Conservation (phyloP, 352 stramenopile species). For the Phytophthora sansomeana region DNA sequence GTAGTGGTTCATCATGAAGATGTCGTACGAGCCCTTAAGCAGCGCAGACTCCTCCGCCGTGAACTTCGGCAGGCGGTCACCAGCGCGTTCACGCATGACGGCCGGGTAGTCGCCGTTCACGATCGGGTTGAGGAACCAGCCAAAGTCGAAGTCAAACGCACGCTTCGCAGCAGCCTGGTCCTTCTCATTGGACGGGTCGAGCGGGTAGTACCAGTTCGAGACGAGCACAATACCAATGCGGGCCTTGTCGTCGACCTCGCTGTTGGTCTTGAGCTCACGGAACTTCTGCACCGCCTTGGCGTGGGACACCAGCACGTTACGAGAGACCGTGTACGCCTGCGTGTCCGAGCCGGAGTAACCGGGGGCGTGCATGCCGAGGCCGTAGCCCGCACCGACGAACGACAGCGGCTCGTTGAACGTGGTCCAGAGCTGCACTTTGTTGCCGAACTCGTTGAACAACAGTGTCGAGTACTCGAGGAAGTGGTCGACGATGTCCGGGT, state of each 20-base stretch:
- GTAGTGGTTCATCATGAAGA: constrained; percentile 98
- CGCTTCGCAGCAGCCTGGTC: constrained; percentile 77
- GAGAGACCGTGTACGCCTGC: constrained; percentile 62
- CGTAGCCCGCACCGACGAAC: constrained; percentile 84
- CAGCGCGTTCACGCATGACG: constrained; percentile 88
- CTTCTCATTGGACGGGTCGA: constrained; percentile 60
- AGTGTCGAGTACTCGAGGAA: constrained; percentile 89
- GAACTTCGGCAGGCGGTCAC: constrained; percentile 88
- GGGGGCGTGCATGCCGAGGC: constrained; percentile 64
- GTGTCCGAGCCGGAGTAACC: constrained; percentile 48
- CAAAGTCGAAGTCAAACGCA: constrained; percentile 91
- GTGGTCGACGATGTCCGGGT: constrained; percentile 54
- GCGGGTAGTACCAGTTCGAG: constrained; percentile 80
- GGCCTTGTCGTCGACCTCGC: constrained; percentile 51
- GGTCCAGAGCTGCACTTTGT: constrained; percentile 93
- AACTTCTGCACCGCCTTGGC: constrained; percentile 90
- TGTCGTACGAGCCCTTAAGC: constrained; percentile 90
- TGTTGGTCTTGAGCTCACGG: constrained; percentile 46
- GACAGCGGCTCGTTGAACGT: constrained; percentile 95
- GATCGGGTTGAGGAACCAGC: constrained; percentile 94
- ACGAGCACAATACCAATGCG: constrained; percentile 94
- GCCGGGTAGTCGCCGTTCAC: constrained; percentile 92
- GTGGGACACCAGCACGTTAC: constrained; percentile 94
- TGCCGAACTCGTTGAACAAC: constrained; percentile 91
- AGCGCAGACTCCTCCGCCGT: constrained; percentile 73